Percentiles rank a stretch among this genome's conserved stretches.
These are phyloP conservation scores for Cladosporium sp. DNA, from an alignment of 2,329 filamentous ascomycete genomes.

Conservation along the genomic window DNA sequence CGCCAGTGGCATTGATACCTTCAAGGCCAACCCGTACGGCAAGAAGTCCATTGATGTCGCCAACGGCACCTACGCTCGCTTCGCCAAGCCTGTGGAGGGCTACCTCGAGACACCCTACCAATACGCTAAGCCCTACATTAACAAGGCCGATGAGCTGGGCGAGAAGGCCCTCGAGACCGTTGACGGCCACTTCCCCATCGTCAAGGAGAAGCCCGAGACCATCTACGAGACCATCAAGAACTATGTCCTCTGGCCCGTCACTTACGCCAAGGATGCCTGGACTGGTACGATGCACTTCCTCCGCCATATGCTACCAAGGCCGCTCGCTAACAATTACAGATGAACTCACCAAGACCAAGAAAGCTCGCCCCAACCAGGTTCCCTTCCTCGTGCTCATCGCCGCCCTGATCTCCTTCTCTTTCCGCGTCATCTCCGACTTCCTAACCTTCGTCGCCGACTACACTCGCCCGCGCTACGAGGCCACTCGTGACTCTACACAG, in stretches of 20 bases:
- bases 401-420: constrained; percentile 39
- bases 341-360: constrained; percentile 42
- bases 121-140: constrained; percentile 82
- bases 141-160: constrained; percentile 76
- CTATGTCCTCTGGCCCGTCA: constrained; percentile 59
- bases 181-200: constrained; percentile 60
- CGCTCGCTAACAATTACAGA: constrained; percentile 31
- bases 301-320: not conserved
- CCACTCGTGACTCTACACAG: constrained; percentile 11
- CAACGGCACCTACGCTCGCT: constrained; percentile 71
- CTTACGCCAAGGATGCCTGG: constrained; percentile 39
- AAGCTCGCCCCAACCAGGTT: constrained; percentile 35
- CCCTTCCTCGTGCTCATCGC: constrained; percentile 35
- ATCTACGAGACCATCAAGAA: constrained; percentile 63
- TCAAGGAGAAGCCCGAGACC: constrained; percentile 53
- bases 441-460: constrained; percentile 37
- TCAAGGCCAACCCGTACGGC: constrained; percentile 81
- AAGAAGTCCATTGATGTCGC: constrained; percentile 78
- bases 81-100: constrained; percentile 76
- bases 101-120: constrained; percentile 78
- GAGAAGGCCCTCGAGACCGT: constrained; percentile 47
- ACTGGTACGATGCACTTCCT: constrained; percentile 29
- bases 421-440: constrained; percentile 39
- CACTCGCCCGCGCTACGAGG: constrained; percentile 38
- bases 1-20: constrained; percentile 72